A percentile compares a stretch with the other conserved stretches of the same genome.
phyloP scores from a whole-genome alignment of 2,329 filamentous ascomycete genomes.

The Myrmaecium sp. region DNA sequence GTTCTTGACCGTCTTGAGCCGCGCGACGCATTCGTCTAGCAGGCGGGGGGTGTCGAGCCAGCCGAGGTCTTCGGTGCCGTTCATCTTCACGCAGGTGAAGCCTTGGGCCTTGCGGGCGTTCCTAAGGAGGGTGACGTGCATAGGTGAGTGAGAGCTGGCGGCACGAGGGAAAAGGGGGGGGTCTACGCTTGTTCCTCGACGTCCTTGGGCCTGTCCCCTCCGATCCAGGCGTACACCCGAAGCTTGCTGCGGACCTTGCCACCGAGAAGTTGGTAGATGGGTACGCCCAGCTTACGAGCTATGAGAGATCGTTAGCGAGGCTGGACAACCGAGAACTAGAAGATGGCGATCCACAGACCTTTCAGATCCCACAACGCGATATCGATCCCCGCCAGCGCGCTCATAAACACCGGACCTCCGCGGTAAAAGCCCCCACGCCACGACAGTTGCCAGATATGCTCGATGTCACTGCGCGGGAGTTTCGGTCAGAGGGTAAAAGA shows the following conservation, averaged over 20 bases:
- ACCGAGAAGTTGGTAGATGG: conserved; percentile 57
- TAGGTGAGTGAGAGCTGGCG: neutral
- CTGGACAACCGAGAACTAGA: neutral
- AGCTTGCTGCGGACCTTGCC: conserved; percentile 55
- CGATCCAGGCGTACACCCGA: conserved; percentile 65
- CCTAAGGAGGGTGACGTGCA: too few species aligned
- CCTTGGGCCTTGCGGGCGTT: conserved; percentile 42
- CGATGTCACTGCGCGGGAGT: conserved; percentile 43
- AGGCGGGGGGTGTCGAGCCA: conserved; percentile 58
- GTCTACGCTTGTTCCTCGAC: conserved; percentile 44
- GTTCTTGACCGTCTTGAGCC: conserved; percentile 50
- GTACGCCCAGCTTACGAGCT: conserved; percentile 44
- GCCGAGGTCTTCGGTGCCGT: conserved; percentile 57
- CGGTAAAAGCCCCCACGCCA: conserved; percentile 58
- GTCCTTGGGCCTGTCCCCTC: conserved; percentile 53
- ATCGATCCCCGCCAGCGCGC: conserved; percentile 58
- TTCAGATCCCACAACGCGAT: conserved; percentile 71
- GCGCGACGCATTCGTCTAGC: conserved; percentile 46
- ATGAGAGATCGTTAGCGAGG: conserved; percentile 1
- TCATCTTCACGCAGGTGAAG: conserved; percentile 59
- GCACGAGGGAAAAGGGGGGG: neutral
- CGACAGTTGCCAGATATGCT: conserved; percentile 62
- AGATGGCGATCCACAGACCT: conserved; percentile 24
- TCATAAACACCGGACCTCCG: conserved; percentile 67
- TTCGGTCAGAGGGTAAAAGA: conserved; percentile 2